Evolutionary conservation across 257 asterid species (phyloP).

Genomic region (Primulina eburnea): DNA sequence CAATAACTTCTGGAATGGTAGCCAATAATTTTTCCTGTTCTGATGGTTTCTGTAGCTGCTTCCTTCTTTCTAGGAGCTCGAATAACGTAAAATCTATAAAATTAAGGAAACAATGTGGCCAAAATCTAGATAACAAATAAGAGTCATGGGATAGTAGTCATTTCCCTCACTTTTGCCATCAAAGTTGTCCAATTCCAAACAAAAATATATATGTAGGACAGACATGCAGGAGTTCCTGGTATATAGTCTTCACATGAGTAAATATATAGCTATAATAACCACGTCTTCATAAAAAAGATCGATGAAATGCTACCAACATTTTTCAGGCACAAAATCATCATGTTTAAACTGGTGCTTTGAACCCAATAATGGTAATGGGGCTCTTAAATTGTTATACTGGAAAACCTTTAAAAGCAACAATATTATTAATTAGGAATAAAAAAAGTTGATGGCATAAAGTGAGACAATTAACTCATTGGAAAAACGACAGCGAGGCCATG

Average conservation of each 20-base stretch:
- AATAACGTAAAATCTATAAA: slow-evolving; percentile 43
- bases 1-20: slow-evolving; percentile 62
- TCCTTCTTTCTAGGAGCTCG: slow-evolving; percentile 58
- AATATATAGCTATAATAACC: background rate
- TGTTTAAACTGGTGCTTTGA: background rate
- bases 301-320: slow-evolving; percentile 1
- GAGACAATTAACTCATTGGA: background rate
- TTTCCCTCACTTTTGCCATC: slow-evolving; percentile 12
- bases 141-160: slow-evolving; percentile 14
- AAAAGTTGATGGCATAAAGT: background rate
- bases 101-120: slow-evolving; percentile 48
- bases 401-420: background rate
- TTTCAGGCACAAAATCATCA: background rate
- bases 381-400: background rate
- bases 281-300: background rate
- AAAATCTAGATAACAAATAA: slow-evolving; percentile 10
- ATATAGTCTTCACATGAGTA: slow-evolving; percentile 2
- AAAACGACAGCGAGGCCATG: background rate
- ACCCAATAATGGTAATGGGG: background rate
- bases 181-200: slow-evolving; percentile 4
- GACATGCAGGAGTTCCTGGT: slow-evolving; percentile 2
- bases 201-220: background rate
- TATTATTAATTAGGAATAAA: background rate
- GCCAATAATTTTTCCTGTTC: slow-evolving; percentile 64
- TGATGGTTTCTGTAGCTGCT: slow-evolving; percentile 60